Base-by-base conservation (phyloP, 2,329 filamentous ascomycete species). In the Xylaria sp. region DNA sequence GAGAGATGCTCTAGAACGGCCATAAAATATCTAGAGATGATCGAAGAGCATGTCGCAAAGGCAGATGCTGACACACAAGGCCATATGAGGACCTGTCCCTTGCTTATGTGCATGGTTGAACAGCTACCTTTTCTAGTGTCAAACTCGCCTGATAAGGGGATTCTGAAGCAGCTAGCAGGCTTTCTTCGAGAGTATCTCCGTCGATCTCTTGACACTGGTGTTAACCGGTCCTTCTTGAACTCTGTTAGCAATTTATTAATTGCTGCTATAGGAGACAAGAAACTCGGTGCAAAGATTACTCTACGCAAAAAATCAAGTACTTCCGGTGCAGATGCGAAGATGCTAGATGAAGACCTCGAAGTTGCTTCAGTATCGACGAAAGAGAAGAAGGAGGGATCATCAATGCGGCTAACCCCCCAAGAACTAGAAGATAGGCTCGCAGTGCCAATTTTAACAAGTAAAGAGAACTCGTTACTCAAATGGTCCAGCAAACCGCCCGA, bases 401-500 rank as follows among this genome's bases (percentile, higher is more conserved):
- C 68, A 0, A 41, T 12, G 18, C 60, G n/a, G n/a, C 70, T 83
- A 10, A 78, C 77, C 53, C 72, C 77, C 4, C 78, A 84, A n/a
- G 81, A 84, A 6, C 79, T 91, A 1, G 81, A 85, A 36, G 82
- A 84, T 6, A 80, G 85, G 46, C 85, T 91, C 20, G 81, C 86
- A 23, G 78, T 83, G 1, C 79, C 86, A 0, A 81, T 86, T 6
- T 69, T 78, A 1, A 79, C 78, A 3, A 81, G 81, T 25, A 84
- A 83, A 36, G 87, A 90, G 68, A 85, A 82, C 6, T 82, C 85
- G 0, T 80, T 91, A 15, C 77, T 83, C 5, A 88, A 83, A 75
- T 97, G 93, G 93, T 84, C 87, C 48, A 86, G 88, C 70, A 95
- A 97, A 76, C 90, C 93, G 36, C 83, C 93, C 0, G 91, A 94